Evolutionary conservation across 2,329 filamentous ascomycete genomes (phyloP).

Genomic region (Aspergillus sp.): DNA sequence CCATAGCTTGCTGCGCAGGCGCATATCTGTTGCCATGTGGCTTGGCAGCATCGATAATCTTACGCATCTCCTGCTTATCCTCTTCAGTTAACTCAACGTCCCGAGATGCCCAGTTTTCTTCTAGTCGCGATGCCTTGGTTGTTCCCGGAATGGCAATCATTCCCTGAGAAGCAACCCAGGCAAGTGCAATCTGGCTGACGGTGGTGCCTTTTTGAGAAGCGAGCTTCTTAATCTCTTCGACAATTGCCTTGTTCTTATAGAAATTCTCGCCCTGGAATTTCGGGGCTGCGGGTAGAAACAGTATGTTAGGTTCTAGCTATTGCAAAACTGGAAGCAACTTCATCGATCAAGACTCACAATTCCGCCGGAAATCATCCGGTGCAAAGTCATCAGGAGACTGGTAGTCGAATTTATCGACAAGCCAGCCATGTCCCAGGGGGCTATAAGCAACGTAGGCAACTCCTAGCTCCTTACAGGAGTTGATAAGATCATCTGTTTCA

Average conservation of each 20-base stretch:
- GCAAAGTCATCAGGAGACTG: constrained; percentile 43
- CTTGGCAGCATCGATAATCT: constrained; percentile 33
- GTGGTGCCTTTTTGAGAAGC: constrained; percentile 29
- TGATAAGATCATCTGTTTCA: constrained; percentile 36
- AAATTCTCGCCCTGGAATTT: constrained; percentile 41
- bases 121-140: constrained; percentile 34
- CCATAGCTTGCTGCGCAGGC: neutral
- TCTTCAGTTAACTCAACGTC: constrained; percentile 32
- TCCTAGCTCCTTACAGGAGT: constrained; percentile 35
- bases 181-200: constrained; percentile 32
- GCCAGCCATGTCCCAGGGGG: constrained; percentile 43
- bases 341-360: constrained; percentile 17
- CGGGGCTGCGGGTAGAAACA: constrained; percentile 8
- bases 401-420: constrained; percentile 40
- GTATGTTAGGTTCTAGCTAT: neutral
- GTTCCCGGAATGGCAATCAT: constrained; percentile 45
- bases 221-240: constrained; percentile 38
- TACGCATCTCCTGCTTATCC: constrained; percentile 35
- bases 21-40: constrained; percentile 32
- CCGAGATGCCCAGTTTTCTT: constrained; percentile 36
- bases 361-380: constrained; percentile 36
- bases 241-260: constrained; percentile 38
- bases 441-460: constrained; percentile 43
- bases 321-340: neutral
- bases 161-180: constrained; percentile 36